These are phyloP conservation scores for Ascochyta lentis DNA, from an alignment of 2,329 filamentous ascomycete species.

Conservation along the genomic window DNA sequence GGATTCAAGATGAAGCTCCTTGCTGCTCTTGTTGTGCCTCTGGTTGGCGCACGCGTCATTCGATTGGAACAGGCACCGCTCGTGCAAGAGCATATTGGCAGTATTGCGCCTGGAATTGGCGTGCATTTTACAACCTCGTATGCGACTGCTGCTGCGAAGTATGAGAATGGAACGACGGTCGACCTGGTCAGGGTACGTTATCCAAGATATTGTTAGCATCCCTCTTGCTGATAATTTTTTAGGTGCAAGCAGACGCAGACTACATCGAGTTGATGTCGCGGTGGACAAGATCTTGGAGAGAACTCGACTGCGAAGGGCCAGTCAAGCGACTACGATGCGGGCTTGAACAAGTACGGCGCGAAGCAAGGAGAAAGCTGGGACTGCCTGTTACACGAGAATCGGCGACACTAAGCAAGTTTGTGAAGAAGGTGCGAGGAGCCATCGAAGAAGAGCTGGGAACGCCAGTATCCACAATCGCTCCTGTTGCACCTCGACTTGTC, in stretches of 20 bases:
- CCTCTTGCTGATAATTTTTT: not conserved
- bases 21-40: constrained; percentile 17
- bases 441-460: constrained; percentile 24
- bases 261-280: constrained; percentile 34
- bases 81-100: constrained; percentile 4
- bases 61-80: constrained; percentile 2
- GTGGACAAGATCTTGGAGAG: constrained; percentile 22
- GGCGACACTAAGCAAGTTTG: constrained; percentile 25
- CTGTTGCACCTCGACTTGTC: constrained; percentile 24
- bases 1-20: constrained; percentile 12
- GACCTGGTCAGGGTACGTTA: constrained; percentile 29
- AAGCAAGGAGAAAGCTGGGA: constrained; percentile 17
- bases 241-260: constrained; percentile 27
- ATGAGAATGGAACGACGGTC: constrained; percentile 30
- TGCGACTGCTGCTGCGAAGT: constrained; percentile 32
- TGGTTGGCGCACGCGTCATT: constrained; percentile 16
- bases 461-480: constrained; percentile 22
- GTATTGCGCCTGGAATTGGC: constrained; percentile 25
- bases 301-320: constrained; percentile 11
- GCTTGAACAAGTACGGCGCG: constrained; percentile 11
- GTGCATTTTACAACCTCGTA: constrained; percentile 39
- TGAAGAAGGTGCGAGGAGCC: constrained; percentile 21
- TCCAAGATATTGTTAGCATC: not conserved
- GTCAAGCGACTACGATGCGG: constrained; percentile 11
- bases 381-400: constrained; percentile 23